Conservation (phyloP, 352 stramenopile species). For the Phytopythium mirpurense region DNA sequence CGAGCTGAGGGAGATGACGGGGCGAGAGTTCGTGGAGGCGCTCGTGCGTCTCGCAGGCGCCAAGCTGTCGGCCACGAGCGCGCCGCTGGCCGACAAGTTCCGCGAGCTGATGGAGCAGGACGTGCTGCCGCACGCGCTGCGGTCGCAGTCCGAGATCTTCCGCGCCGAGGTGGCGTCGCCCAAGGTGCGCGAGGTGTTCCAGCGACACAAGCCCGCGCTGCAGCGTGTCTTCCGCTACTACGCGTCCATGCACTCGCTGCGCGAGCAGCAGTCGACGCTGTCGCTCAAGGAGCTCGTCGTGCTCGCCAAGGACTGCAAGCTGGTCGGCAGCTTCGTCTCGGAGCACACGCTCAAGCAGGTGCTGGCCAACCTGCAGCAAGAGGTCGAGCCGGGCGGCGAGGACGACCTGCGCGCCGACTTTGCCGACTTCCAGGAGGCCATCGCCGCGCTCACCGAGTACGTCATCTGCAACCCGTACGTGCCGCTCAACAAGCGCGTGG, state of each 20-base stretch:
- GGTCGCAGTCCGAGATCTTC: constrained; percentile 71
- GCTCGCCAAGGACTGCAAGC: constrained; percentile 68
- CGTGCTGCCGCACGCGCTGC: constrained; percentile 61
- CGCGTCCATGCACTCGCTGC: constrained; percentile 65
- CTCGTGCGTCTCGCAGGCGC: constrained; percentile 48
- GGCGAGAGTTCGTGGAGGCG: constrained; percentile 61
- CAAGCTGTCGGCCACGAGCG: constrained; percentile 29
- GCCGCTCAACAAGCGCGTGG: constrained; percentile 64
- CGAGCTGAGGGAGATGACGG: constrained; percentile 39
- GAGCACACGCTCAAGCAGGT: constrained; percentile 78
- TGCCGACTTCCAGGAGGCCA: constrained; percentile 60
- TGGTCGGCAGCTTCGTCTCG: constrained; percentile 69
- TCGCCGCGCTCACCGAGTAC: constrained; percentile 71
- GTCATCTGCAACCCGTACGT: constrained; percentile 80
- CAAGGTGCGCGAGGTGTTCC: constrained; percentile 69
- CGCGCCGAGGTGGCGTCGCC: constrained; percentile 58
- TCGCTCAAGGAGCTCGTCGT: constrained; percentile 50
- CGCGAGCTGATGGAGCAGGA: constrained; percentile 61
- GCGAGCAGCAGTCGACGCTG: constrained; percentile 74
- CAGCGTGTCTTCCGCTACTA: constrained; percentile 82
- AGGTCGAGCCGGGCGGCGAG: constrained; percentile 29
- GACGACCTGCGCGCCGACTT: constrained; percentile 54
- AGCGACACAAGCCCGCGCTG: constrained; percentile 60
- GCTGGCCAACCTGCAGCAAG: constrained; percentile 64
- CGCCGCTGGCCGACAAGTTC: constrained; percentile 55